A percentile compares a stretch with the other conserved stretches of the same genome.
These are phyloP conservation scores for Penicillium canariense DNA, from an alignment of 495 filamentous ascomycete species.

Conservation along the genomic window DNA sequence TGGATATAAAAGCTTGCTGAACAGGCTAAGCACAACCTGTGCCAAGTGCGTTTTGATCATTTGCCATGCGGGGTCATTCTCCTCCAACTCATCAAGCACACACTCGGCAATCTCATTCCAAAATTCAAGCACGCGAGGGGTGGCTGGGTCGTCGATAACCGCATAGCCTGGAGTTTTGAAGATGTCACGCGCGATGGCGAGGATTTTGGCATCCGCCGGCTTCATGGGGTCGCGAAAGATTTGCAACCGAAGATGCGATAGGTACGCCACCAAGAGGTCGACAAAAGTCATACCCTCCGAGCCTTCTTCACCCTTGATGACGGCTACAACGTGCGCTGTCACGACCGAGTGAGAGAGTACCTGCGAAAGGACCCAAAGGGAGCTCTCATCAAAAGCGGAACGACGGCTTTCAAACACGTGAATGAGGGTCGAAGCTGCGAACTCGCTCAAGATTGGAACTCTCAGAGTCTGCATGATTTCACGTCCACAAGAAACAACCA, in stretches of 20 bases:
- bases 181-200: slow-evolving; percentile 57
- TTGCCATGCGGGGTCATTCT: slow-evolving; percentile 23
- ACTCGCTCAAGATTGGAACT: slow-evolving; percentile 21
- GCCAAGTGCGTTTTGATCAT: slow-evolving; percentile 38
- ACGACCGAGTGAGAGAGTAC: slow-evolving; percentile 36
- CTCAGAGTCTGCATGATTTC: slow-evolving; percentile 32
- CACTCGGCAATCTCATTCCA: slow-evolving; percentile 61
- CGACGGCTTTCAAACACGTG: slow-evolving; percentile 24
- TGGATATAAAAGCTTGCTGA: slow-evolving; percentile 41
- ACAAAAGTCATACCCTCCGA: slow-evolving; percentile 67
- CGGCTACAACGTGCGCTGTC: slow-evolving; percentile 34
- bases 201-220: slow-evolving; percentile 35
- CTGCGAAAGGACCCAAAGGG: slow-evolving; percentile 27
- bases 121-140: slow-evolving; percentile 75
- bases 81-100: slow-evolving; percentile 32
- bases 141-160: slow-evolving; percentile 73
- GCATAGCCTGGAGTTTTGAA: slow-evolving; percentile 70
- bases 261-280: slow-evolving; percentile 67
- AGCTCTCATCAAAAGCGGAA: slow-evolving; percentile 21
- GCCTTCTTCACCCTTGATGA: slow-evolving; percentile 60
- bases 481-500: slow-evolving; percentile 33
- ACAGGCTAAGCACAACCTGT: slow-evolving; percentile 36
- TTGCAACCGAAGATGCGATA: slow-evolving; percentile 29
- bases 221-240: slow-evolving; percentile 32
- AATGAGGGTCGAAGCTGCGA: slow-evolving; percentile 23